These are phyloP conservation scores for Geotrichum australiense DNA, from an alignment of 1,139 yeast species.

Conservation along the genomic window DNA sequence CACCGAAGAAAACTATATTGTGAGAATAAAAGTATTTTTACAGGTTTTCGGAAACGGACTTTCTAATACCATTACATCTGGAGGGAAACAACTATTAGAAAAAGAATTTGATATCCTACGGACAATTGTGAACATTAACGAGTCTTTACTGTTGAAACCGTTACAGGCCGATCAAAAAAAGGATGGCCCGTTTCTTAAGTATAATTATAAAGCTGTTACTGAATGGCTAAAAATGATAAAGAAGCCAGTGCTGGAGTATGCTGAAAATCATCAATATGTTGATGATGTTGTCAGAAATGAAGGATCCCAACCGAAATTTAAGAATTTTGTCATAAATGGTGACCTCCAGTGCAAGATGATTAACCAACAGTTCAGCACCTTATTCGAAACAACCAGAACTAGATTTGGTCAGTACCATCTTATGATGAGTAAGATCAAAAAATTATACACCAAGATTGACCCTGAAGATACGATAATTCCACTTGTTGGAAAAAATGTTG, in stretches of 20 bases:
- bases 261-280: slow-evolving; percentile 10
- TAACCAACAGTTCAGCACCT: slow-evolving; percentile 11
- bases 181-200: slow-evolving; percentile 10
- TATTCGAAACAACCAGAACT: slow-evolving; percentile 15
- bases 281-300: slow-evolving; percentile 7
- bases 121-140: slow-evolving; percentile 9
- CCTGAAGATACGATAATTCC: slow-evolving; percentile 9
- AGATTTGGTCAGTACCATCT: slow-evolving; percentile 15
- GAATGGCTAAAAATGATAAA: slow-evolving; percentile 9
- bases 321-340: slow-evolving; percentile 8
- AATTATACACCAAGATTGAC: slow-evolving; percentile 6
- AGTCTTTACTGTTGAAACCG: slow-evolving; percentile 13
- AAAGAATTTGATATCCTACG: slow-evolving; percentile 14
- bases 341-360: slow-evolving; percentile 4
- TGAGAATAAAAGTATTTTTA: slow-evolving; percentile 10
- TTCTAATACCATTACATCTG: slow-evolving; percentile 5
- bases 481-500: slow-evolving; percentile 10
- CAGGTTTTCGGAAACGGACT: slow-evolving; percentile 13
- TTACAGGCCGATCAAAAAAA: slow-evolving; percentile 11
- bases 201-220: slow-evolving; percentile 3
- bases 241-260: slow-evolving; percentile 14
- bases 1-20: slow-evolving; percentile 15
- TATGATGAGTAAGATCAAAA: slow-evolving; percentile 4
- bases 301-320: slow-evolving; percentile 8
- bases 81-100: slow-evolving; percentile 8